Percentiles rank a stretch among this genome's conserved stretches.
These are phyloP conservation scores for Venturia asperata DNA, from an alignment of 2,329 filamentous ascomycete species.

Conservation along the genomic window DNA sequence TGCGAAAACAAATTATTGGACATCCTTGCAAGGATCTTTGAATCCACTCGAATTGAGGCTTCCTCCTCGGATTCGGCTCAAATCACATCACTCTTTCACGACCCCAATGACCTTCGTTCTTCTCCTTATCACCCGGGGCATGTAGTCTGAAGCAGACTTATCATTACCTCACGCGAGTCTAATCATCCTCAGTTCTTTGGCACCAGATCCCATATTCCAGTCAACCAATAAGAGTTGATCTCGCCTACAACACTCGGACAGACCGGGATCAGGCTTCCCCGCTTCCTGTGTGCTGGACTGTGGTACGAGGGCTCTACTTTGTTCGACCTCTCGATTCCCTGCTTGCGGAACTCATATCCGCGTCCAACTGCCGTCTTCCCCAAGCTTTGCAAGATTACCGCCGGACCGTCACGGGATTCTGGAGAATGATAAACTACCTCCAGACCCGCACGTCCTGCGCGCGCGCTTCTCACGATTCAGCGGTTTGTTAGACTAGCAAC, in stretches of 20 bases:
- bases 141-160: not conserved
- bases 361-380: not conserved
- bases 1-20: not conserved
- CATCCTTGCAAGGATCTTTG: not conserved
- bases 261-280: not conserved
- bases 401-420: not conserved
- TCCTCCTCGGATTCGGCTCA: not conserved
- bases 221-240: not conserved
- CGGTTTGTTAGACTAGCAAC: not conserved
- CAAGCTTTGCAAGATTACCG: not conserved
- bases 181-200: not conserved
- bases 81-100: not conserved
- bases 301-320: too few relatives aligned
- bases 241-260: not conserved
- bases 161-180: not conserved
- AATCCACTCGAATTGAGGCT: not conserved
- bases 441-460: not conserved
- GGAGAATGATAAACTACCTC: not conserved
- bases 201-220: not conserved
- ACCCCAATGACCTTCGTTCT: not conserved
- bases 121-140: not conserved
- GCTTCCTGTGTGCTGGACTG: too few relatives aligned
- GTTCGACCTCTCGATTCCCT: not conserved
- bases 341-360: not conserved
- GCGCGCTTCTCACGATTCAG: not conserved